Base-by-base conservation (phyloP, 1,139 yeast species). In the Pichia sp. region DNA sequence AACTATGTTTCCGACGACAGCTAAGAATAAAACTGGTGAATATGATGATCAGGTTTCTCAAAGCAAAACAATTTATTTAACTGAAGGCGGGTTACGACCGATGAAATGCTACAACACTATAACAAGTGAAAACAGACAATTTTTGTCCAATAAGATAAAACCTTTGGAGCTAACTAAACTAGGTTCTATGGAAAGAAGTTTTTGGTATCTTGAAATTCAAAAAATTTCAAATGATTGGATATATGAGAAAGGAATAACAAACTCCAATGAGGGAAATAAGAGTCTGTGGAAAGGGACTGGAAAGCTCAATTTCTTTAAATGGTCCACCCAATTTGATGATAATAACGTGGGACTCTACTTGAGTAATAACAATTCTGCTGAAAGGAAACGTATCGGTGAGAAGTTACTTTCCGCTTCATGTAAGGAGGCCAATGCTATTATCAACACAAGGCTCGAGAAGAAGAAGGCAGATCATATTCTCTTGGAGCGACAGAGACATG, bases 221-320 rank as follows among this genome's bases (percentile, higher is more conserved):
- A 31, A 36, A n/a, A 45, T 54, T 4, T 31, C 52, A 3, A 42
- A 44, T 22, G 36, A 40, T 12, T 56, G 60, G 60, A 45, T 49
- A 8, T 42, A 47, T 20, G 60, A 56, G 34, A 54, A 47, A 31
- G 47, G 45, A 2, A 24, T 43, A 32, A 33, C 36, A 33, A 25
- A 22, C 12, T 11, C 7, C 22, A 25, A 20, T 5, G 12, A 20
- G 4, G 26, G 7, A 8, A 14, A n/a, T 6, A 15, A 26, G 14
- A 5, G 19, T 10, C 6, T 6, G 5, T 35, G 28, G 25, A 22
- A 24, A n/a, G 34, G 33, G 15, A 18, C 14, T 15, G 35, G 17
- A 20, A 40, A 20, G 9, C 14, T 20, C 7, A 45, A 44, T 23
- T 38, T 47, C 11, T 47, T 47, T 23, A 37, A 43, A 22, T 47